These are phyloP conservation scores for Patellifolia procumbens DNA, from an alignment of 179 eudicot genomes.

Conservation along the genomic window DNA sequence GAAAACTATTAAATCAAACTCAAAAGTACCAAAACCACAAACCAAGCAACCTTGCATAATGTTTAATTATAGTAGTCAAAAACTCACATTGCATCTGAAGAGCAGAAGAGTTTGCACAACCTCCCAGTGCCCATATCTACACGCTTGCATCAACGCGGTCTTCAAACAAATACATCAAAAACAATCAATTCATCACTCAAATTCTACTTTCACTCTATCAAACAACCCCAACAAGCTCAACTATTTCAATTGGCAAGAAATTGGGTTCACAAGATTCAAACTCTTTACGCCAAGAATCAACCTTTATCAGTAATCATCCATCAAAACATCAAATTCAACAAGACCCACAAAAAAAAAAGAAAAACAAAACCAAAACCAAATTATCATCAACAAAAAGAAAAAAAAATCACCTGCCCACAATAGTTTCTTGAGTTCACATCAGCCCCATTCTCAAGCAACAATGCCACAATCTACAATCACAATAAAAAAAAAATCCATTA, in stretches of 20 bases:
- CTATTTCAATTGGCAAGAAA: neutral
- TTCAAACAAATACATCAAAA: slow-evolving; percentile 27
- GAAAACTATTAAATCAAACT: neutral
- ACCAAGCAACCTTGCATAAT: slow-evolving; percentile 1
- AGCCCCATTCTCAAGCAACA: slow-evolving; percentile 94
- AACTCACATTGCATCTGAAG: slow-evolving; percentile 74
- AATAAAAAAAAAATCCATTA: slow-evolving; percentile 7
- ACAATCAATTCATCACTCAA: slow-evolving; percentile 3
- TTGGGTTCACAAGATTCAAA: neutral
- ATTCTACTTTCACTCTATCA: neutral
- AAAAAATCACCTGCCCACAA: slow-evolving; percentile 78
- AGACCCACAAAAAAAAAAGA: neutral
- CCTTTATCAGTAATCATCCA: neutral
- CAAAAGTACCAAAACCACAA: neutral
- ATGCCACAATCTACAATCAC: slow-evolving; percentile 67
- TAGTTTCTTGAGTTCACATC: slow-evolving; percentile 96
- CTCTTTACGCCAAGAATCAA: neutral
- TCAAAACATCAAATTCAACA: neutral
- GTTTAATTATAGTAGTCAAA: neutral
- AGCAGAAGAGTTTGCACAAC: slow-evolving; percentile 89
- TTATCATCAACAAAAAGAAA: neutral
- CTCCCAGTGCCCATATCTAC: slow-evolving; percentile 98
- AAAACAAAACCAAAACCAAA: neutral
- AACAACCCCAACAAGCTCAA: neutral
- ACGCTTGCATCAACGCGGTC: slow-evolving; percentile 99